Evolutionary conservation across 768 basidiomycete species (phyloP).

Genomic region (Gymnopilus junonius): DNA sequence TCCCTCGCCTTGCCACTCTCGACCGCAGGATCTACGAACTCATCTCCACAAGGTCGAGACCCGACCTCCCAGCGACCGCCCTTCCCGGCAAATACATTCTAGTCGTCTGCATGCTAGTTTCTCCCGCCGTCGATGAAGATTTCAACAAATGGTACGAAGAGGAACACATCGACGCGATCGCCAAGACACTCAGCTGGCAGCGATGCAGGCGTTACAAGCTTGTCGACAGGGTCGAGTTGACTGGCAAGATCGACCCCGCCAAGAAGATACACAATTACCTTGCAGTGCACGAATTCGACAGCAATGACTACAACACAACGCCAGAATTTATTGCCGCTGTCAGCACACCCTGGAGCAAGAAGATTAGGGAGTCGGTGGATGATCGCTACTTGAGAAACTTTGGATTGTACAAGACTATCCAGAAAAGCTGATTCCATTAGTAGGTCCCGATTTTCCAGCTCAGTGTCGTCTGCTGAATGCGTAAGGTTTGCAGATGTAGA

Average conservation of each 20-base stretch:
- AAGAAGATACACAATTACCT: conserved; percentile 32
- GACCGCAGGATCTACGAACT: conserved; percentile 31
- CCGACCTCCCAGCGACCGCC: conserved; percentile 6
- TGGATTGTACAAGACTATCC: conserved; percentile 2
- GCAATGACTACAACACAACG: conserved; percentile 20
- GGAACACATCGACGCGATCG: conserved; percentile 35
- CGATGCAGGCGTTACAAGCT: conserved; percentile 35
- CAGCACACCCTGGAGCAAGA: conserved; percentile 28
- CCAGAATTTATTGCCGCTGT: conserved; percentile 28
- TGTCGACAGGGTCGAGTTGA: conserved; percentile 20
- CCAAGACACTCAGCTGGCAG: conserved; percentile 35
- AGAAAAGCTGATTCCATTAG: not conserved
- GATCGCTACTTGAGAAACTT: not conserved
- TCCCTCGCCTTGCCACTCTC: conserved; percentile 25
- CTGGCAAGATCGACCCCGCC: conserved; percentile 9
- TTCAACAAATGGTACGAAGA: conserved; percentile 42
- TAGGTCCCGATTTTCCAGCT: not conserved
- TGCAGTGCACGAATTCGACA: conserved; percentile 35
- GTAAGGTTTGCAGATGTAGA: not conserved
- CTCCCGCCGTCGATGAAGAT: conserved; percentile 29
- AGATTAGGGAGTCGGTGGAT: not conserved
- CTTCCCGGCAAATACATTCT: conserved; percentile 29
- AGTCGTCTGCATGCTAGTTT: conserved; percentile 23
- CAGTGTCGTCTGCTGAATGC: not conserved
- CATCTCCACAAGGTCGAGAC: conserved; percentile 20